A percentile compares a stretch with the other conserved stretches of the same genome.
Evolutionary conservation across 495 filamentous ascomycete genomes (phyloP).

Genomic region (Sabuloglossum arenarium): DNA sequence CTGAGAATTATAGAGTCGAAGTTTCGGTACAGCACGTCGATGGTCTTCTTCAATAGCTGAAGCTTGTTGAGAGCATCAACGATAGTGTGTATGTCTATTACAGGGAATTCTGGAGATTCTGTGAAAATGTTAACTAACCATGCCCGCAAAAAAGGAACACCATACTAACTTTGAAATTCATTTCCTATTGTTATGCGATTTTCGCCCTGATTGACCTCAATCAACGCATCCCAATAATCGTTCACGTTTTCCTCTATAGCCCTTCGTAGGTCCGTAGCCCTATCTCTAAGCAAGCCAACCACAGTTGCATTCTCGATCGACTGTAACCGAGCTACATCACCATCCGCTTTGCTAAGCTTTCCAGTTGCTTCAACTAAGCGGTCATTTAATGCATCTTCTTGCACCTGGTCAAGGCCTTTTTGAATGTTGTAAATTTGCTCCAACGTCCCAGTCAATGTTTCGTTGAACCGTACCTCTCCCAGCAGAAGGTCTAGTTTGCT

Average conservation of each 20-base stretch:
- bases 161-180: conserved; percentile 11
- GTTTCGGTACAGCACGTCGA: conserved; percentile 11
- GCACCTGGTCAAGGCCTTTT: conserved; percentile 16
- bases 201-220: conserved; percentile 13
- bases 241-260: conserved; percentile 13
- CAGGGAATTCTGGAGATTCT: conserved; percentile 3
- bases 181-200: conserved; percentile 11
- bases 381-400: conserved; percentile 15
- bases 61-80: conserved; percentile 14
- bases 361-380: conserved; percentile 15
- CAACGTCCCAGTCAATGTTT: conserved; percentile 40
- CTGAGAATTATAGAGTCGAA: conserved; percentile 15
- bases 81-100: conserved; percentile 9
- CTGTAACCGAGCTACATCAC: conserved; percentile 14
- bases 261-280: conserved; percentile 12
- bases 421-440: conserved; percentile 34
- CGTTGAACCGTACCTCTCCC: conserved; percentile 58
- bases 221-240: conserved; percentile 19
- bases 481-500: conserved; percentile 49
- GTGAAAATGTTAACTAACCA: background rate
- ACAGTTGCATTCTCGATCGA: conserved; percentile 14
- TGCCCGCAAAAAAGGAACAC: background rate
- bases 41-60: conserved; percentile 9
- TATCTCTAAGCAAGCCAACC: conserved; percentile 14
- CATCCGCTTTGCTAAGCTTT: conserved; percentile 29